These are phyloP conservation scores for Bacterosira constricta DNA, from an alignment of 108 stramenopile genomes.

Conservation along the genomic window DNA sequence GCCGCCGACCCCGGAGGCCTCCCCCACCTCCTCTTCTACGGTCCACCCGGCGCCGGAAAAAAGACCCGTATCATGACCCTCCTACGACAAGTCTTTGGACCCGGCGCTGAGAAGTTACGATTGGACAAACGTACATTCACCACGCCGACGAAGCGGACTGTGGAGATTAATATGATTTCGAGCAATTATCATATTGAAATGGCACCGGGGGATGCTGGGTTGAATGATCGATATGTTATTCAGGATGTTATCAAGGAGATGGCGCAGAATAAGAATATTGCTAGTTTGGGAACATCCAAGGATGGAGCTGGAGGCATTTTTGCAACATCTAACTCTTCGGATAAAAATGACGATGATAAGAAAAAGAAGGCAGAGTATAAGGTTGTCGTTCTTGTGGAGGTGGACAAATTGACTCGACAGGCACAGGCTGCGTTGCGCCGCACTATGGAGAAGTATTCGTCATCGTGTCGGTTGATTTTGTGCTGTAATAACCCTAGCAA, in stretches of 20 bases:
- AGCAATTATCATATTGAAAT: slow-evolving; percentile 97
- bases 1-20: slow-evolving; percentile 74
- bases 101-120: slow-evolving; percentile 82
- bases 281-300: slow-evolving; percentile 24
- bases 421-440: slow-evolving; percentile 95
- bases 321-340: slow-evolving; percentile 4
- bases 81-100: slow-evolving; percentile 91
- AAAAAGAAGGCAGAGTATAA: slow-evolving; percentile 75
- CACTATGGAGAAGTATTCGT: slow-evolving; percentile 98
- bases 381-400: slow-evolving; percentile 93
- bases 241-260: slow-evolving; percentile 99
- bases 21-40: slow-evolving; percentile 97
- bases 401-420: slow-evolving; percentile 90
- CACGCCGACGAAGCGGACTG: slow-evolving; percentile 83
- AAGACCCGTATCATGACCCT: slow-evolving; percentile 93
- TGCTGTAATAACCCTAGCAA: slow-evolving; percentile 88
- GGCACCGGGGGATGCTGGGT: slow-evolving; percentile 95
- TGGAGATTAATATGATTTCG: slow-evolving; percentile 95
- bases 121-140: slow-evolving; percentile 81
- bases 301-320: background rate
- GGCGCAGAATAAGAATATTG: slow-evolving; percentile 80
- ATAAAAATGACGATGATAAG: slow-evolving; percentile 42
- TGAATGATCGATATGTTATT: slow-evolving; percentile 95
- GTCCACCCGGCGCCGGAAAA: slow-evolving; percentile 97
- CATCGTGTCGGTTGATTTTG: slow-evolving; percentile 94